phyloP scores from a whole-genome alignment of 306 rosid genomes.

The Cucurbita moschata region DNA sequence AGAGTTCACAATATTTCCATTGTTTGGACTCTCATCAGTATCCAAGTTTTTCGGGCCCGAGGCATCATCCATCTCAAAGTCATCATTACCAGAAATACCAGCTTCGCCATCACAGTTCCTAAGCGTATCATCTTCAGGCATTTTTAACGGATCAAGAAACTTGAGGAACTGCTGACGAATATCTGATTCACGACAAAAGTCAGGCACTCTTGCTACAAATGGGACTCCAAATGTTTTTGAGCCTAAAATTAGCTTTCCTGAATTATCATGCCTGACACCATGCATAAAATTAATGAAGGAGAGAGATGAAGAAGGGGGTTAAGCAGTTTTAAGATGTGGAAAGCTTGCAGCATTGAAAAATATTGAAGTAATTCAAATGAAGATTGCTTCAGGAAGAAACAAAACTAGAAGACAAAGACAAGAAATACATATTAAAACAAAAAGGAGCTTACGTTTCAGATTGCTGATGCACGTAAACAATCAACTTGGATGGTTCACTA shows the following conservation, averaged over 20 bases:
- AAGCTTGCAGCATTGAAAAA: background rate
- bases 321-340: background rate
- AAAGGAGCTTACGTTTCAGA: constrained; percentile 31
- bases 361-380: background rate
- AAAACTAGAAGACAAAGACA: background rate
- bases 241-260: constrained; percentile 1
- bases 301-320: constrained; percentile 1
- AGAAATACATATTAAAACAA: background rate
- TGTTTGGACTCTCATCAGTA: constrained; percentile 22
- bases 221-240: constrained; percentile 42
- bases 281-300: background rate
- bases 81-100: constrained; percentile 24
- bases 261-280: constrained; percentile 22
- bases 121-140: constrained; percentile 18
- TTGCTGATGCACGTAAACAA: constrained; percentile 42
- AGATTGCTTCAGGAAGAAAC: background rate
- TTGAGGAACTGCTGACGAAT: constrained; percentile 36
- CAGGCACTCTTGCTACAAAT: constrained; percentile 43
- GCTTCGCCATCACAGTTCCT: constrained; percentile 19
- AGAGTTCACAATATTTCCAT: constrained; percentile 25
- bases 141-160: constrained; percentile 39
- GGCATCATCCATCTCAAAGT: constrained; percentile 32
- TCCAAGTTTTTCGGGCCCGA: constrained; percentile 25
- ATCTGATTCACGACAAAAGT: constrained; percentile 34
- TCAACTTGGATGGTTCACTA: constrained; percentile 23